Evolutionary conservation across 768 basidiomycete species (phyloP), one percentile per base, ranked within the genome.

Genomic region (Paxillus ammoniavirescens): DNA sequence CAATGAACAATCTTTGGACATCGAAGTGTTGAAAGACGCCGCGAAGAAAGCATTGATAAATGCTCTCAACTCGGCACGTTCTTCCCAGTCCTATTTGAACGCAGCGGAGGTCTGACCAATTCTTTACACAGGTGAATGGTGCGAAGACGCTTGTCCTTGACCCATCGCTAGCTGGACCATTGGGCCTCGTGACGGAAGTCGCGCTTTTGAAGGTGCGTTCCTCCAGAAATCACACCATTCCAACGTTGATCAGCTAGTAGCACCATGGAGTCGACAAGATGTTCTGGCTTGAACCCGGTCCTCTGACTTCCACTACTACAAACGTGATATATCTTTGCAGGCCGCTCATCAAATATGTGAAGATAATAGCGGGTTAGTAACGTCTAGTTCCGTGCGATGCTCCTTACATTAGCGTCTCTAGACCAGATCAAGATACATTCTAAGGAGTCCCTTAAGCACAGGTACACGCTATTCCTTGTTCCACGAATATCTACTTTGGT

Each of bases 231-330:
- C 28, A 14, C 40, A 2, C 41, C 47, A 12, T 50, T 49, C n/a
- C 43, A 31, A 52, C 53, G 35, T 36, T 60, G 26, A 65, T 52
- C 26, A 15, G n/a, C 28, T 12, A 21, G 51, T 61, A 98, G 96
- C 91, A 98, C 66, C 95, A 98, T 84, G 95, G 93, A 5, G 93
- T 99, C 3, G 95, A 98, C 75, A 97, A 97, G 77, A 96, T 99
- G 91, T 97, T 95, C 74, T 99, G 97, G 96, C 83, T 99, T 21
- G 97, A 98, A 72, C 71, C 87, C 10, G 95, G 95, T 15, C 86
- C 91, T 8, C 73, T 98, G 43, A 79, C 83, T 12, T 88, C 91
- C 3, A 80, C 84, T 3, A 94, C 95, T 6, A 81, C 89, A 33
- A 95, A 95, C 62, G 84, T 98, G 54, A 83, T 99, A 17, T 99